Base-by-base conservation (phyloP, 177 flowering plant species). In the Vitis hybrid region DNA sequence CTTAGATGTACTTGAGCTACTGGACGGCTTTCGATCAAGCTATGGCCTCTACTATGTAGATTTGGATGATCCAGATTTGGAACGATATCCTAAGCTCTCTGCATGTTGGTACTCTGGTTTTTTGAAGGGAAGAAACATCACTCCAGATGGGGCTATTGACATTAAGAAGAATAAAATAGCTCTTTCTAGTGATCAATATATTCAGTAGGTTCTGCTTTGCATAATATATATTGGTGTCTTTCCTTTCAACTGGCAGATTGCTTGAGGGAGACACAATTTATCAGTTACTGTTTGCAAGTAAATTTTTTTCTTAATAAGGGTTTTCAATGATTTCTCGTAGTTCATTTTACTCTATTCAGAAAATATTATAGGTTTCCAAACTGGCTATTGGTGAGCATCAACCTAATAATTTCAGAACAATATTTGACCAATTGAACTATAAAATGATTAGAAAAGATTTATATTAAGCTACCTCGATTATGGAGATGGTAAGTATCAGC, bases 51-150 rank as follows among this genome's bases (percentile, higher is more conserved):
- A 78, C 68, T 79, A 79, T 13, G 79, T 86, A 0, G 85, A 88
- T 70, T 65, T 82, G 57, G 66, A 80, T 15, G 87, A 85, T 61
- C 73, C 81, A 11, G 73, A 82, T 17, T 64, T 79, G 67, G 78
- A 56, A 57, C 78, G 92, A 66, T 68, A 69, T 21, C 83, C 87
- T 13, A 88, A 80, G 75, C 74, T 74, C 27, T 88, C 93, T 21
- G 86, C 88, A 4, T 77, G 75, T 4, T 89, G 97, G 91, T 89
- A 86, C 68, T 72, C 90, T 14, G 59, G 64, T 67, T 88, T 90
- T 55, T 78, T 88, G 71, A 83, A 77, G 68, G 78, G 85, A 69
- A 68, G 60, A 17, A 78, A 30, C 8, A 61, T 64, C 35, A 69
- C 52, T 41, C n/a, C 71, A 2, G 66, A 64, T 69, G 70, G 32